Base-by-base conservation (phyloP, 257 asterid genomes). In the Petunia secreta region DNA sequence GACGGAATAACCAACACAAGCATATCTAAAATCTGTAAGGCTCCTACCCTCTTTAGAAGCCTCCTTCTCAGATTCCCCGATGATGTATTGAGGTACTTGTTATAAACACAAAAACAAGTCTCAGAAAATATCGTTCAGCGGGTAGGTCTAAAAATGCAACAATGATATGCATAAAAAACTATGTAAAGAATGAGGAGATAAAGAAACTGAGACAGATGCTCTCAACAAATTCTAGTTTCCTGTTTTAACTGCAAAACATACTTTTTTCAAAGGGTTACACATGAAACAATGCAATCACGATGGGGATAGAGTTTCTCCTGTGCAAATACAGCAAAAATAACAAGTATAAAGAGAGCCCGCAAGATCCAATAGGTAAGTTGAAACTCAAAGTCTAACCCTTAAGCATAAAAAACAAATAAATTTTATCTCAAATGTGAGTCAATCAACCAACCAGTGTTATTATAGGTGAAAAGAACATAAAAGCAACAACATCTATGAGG, bases 1-100 rank as follows among this genome's bases (percentile, higher is more conserved):
- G 76, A 89, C 86, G 13, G 99, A 92, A 86, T 95, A 95, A 80
- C 99, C 99, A 57, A 92, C 77, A 59, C 99, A 95, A 64, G 91
- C 90, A 83, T 93, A 95, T 82, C 84, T 92, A 87, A 95, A 95
- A 84, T 93, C 97, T 14, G 80, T 75, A 73, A 92, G 91, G 80
- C 80, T 87, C 85, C 92, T 92, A 75, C 97, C 98, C 83, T 89
- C 95, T 85, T 91, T 84, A 60, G 95, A 82, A 58, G 92, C 94
- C 81, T 92, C 93, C 82, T 74, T 80, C 89, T 93, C 95, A 52
- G 94, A 81, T 87, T 92, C 87, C 77, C 94, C 94, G 84, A 92
- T 85, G 62, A 87, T 83, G 75, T 87, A 84, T 66, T 54, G 88
- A 83, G 97, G 96, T 73, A 89, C 99, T 95, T 82, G 53, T 75